phyloP scores from a whole-genome alignment of 208 protist species.

The Crithidia mellificae region DNA sequence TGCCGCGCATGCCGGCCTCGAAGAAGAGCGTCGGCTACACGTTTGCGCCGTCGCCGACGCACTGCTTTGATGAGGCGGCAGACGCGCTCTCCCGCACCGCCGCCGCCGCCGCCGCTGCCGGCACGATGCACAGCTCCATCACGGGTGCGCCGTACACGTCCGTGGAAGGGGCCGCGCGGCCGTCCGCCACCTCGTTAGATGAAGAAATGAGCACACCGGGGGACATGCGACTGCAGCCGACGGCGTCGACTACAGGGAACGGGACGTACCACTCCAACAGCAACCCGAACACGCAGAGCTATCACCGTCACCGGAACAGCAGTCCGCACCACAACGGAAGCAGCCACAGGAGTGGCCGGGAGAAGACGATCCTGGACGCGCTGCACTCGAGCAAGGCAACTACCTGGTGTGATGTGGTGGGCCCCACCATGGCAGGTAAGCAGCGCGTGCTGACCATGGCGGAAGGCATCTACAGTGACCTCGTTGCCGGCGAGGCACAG shows the following conservation, averaged over 20 bases:
- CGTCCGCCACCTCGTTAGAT: background rate
- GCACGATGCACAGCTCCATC: background rate
- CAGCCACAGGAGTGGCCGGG: background rate
- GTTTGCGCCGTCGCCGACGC: background rate
- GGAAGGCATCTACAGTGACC: constrained; percentile 38
- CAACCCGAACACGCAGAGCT: background rate
- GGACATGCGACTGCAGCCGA: too few relatives aligned
- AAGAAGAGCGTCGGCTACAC: background rate
- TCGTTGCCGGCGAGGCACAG: constrained; percentile 8
- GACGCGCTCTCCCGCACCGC: background rate
- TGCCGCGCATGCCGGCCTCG: constrained; percentile 1
- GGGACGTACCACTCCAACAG: too few relatives aligned
- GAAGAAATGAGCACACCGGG: constrained; percentile 13
- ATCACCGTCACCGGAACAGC: background rate
- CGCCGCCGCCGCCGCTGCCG: background rate
- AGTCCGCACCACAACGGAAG: background rate
- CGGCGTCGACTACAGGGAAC: too few relatives aligned
- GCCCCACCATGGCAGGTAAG: constrained; percentile 39
- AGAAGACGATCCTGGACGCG: background rate
- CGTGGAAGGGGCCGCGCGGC: background rate
- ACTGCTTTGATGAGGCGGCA: background rate
- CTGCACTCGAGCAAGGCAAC: background rate
- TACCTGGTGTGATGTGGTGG: constrained; percentile 34
- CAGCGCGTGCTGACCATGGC: constrained; percentile 45
- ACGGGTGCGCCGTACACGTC: background rate